phyloP scores from a whole-genome alignment of 108 stramenopile species.

The Ochromonas danica region DNA sequence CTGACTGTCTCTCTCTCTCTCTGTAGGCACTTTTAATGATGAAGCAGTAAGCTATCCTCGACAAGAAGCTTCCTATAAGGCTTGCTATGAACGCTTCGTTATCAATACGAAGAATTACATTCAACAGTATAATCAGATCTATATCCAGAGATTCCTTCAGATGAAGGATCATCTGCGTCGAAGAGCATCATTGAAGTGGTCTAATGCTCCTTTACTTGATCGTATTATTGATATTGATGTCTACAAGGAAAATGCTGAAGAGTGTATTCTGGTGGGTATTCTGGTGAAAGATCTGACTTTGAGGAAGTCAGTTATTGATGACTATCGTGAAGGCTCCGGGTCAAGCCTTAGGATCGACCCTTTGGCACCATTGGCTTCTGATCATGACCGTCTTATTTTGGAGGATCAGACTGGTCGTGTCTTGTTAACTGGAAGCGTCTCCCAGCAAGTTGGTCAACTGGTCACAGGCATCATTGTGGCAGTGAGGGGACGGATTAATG shows the following conservation, averaged over 20 bases:
- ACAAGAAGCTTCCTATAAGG: too few relatives aligned
- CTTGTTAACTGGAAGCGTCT: background rate
- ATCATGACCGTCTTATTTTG: background rate
- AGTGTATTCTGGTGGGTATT: background rate
- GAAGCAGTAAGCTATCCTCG: too few relatives aligned
- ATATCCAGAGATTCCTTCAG: background rate
- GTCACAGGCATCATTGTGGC: constrained; percentile 15
- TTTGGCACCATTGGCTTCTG: background rate
- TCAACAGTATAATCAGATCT: constrained; percentile 2
- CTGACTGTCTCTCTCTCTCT: too few relatives aligned
- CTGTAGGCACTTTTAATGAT: too few relatives aligned
- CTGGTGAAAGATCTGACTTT: background rate
- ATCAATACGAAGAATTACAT: constrained; percentile 8
- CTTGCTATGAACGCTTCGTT: background rate
- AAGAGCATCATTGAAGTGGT: background rate
- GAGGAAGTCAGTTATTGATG: background rate
- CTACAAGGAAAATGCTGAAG: background rate
- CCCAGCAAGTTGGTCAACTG: background rate
- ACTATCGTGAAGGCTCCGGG: background rate
- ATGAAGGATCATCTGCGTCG: background rate
- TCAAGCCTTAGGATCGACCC: background rate
- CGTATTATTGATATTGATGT: background rate
- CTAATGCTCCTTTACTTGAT: background rate
- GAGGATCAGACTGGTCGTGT: constrained; percentile 21
- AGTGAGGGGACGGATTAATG: background rate